These are phyloP conservation scores for Stromatinia cepivora DNA, from an alignment of 2,329 filamentous ascomycete species.

Conservation along the genomic window DNA sequence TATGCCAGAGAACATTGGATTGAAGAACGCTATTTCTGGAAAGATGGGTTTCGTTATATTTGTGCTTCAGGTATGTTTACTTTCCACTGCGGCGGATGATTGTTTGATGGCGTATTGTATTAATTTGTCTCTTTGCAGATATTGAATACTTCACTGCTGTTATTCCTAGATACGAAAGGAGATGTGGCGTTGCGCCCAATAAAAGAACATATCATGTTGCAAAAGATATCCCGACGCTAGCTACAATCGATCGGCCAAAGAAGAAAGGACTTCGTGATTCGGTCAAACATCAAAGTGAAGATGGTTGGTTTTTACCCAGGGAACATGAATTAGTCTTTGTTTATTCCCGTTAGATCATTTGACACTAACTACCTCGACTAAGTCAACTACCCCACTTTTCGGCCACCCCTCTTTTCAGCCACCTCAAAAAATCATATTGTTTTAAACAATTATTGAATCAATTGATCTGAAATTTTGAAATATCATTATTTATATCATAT, in stretches of 20 bases:
- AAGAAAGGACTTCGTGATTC: neutral
- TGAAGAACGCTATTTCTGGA: neutral
- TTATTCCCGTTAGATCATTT: too few species aligned
- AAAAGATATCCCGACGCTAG: neutral
- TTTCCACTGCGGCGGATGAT: neutral
- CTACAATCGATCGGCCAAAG: neutral
- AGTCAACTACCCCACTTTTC: too few species aligned
- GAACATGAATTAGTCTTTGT: neutral
- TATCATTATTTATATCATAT: too few species aligned
- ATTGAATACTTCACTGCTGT: neutral
- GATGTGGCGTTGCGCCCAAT: accelerated
- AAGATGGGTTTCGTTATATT: neutral
- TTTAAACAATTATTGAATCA: too few species aligned
- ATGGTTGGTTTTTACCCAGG: neutral
- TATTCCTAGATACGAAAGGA: neutral
- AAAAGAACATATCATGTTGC: neutral
- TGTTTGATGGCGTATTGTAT: neutral
- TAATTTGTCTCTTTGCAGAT: neutral
- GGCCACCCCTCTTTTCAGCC: too few species aligned
- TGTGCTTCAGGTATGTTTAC: neutral
- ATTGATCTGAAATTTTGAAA: too few species aligned
- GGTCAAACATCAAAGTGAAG: neutral
- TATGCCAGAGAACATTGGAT: neutral
- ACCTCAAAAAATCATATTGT: too few species aligned
- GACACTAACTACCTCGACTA: neutral